phyloP scores from a whole-genome alignment of 2,329 filamentous ascomycete species.

The Lachnellula suecica region DNA sequence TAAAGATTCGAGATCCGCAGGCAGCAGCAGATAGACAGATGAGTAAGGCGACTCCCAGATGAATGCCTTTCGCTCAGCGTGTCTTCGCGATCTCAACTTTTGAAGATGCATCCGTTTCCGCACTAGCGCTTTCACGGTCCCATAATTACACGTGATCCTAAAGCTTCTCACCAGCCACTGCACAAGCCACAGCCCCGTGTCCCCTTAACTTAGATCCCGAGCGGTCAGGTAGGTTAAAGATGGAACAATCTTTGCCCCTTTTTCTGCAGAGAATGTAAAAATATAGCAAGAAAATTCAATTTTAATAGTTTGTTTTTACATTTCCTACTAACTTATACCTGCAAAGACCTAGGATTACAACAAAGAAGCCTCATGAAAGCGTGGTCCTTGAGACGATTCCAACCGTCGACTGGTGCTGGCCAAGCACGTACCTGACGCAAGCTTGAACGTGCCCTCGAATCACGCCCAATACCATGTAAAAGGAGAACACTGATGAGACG shows the following conservation, averaged over 20 bases:
- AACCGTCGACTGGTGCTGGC: background rate
- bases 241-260: too few species aligned
- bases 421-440: conserved; percentile 1
- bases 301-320: too few species aligned
- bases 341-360: background rate
- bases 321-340: too few species aligned
- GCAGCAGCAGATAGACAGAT: background rate
- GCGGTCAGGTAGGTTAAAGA: too few species aligned
- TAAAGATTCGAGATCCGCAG: conserved; percentile 3
- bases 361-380: background rate
- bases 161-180: too few species aligned
- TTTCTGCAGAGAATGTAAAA: too few species aligned
- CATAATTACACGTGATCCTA: too few species aligned
- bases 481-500: conserved; percentile 17
- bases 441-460: background rate
- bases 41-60: background rate
- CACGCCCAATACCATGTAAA: conserved; percentile 9
- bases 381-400: background rate
- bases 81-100: background rate
- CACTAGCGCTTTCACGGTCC: background rate
- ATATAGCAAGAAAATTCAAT: too few species aligned
- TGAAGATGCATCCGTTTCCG: background rate
- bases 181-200: too few species aligned
- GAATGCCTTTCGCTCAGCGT: background rate
- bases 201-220: too few species aligned